Evolutionary conservation across 192 early-diverging fungal species (phyloP).

Genomic region (Entomortierella beljakovae): DNA sequence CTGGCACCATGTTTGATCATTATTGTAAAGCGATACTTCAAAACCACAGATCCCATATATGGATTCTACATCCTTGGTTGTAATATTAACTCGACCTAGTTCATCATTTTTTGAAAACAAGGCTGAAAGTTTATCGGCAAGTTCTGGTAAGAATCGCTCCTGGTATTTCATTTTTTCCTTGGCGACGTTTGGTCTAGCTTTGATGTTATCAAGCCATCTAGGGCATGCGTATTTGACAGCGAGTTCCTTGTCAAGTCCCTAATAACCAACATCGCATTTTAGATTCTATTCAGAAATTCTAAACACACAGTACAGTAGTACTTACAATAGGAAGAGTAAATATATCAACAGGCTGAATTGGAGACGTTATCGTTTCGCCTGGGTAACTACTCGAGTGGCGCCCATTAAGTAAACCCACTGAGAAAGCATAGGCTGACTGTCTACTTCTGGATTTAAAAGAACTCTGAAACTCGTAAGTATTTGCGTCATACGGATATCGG

Average conservation of each 20-base stretch:
- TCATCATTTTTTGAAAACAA: not conserved
- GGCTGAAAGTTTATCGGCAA: slow-evolving; percentile 14
- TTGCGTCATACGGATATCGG: slow-evolving; percentile 38
- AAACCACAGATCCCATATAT: slow-evolving; percentile 40
- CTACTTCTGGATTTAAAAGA: slow-evolving; percentile 32
- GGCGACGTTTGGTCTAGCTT: slow-evolving; percentile 4
- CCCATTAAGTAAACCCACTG: slow-evolving; percentile 24
- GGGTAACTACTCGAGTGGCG: slow-evolving; percentile 7
- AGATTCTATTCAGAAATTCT: too few species aligned
- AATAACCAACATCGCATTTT: not conserved
- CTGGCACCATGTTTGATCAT: slow-evolving; percentile 46
- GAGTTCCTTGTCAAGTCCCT: slow-evolving; percentile 40
- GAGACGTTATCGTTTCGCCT: not conserved
- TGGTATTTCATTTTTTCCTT: slow-evolving; percentile 4
- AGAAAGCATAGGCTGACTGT: slow-evolving; percentile 29
- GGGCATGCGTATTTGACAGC: slow-evolving; percentile 51
- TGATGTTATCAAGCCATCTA: slow-evolving; percentile 32
- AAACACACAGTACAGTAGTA: too few species aligned
- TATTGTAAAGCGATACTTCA: slow-evolving; percentile 26
- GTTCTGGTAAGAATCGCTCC: slow-evolving; percentile 4
- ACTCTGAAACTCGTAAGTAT: slow-evolving; percentile 15
- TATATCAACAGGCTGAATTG: slow-evolving; percentile 34
- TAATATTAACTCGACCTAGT: slow-evolving; percentile 11
- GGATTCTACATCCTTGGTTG: slow-evolving; percentile 14
- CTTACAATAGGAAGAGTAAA: slow-evolving; percentile 33